Evolutionary conservation across 2,329 filamentous ascomycete genomes (phyloP), one percentile per base, ranked within the genome.

Genomic region (Claviceps citrina): DNA sequence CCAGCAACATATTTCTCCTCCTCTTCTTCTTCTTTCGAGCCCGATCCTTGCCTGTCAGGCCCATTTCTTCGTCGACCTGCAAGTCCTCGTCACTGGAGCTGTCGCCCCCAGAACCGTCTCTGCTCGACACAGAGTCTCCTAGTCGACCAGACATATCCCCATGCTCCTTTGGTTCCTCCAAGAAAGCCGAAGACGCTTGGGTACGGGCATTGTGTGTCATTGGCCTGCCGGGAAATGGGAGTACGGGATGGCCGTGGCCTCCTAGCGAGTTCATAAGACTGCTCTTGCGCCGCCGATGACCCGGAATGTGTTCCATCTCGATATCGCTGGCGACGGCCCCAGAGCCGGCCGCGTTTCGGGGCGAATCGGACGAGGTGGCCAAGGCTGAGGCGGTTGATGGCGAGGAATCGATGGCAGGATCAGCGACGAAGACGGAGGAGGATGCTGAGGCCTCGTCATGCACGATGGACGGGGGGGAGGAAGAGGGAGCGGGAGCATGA

Each of bases 11-110:
- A 53, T 82, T 81, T 54, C 76, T 70, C 58, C 71, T 69, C 60
- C 76, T 76, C 61, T 75, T 74, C 51, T 70, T 70, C 54, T 76
- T 73, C 51, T 78, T 77, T 54, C 78, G 75, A 48, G 73, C 70
- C 56, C 76, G 74, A 51, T 89, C 82, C 52, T 76, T 73, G 44
- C 72, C 70, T 28, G 84, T 93, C 49, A 95, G 66, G 1, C 86
- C 87, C 2, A 83, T 84, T 67, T 95, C 87, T 62, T 93, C 87
- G 54, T 95, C 87, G 50, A 89, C 83, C 44, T 83, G 76, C 22
- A 83, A 58, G 35, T 81, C 82, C 47, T 85, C 79, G 48, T 84
- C 81, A 22, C 77, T 78, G 40, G 75, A 70, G 50, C 73, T 66
- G 49, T 77, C 73, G 39, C 68, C 66, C 46, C 63, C 57, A 4